Conservation (phyloP, 2,329 filamentous ascomycete genomes). For the Blastomyces parvus region DNA sequence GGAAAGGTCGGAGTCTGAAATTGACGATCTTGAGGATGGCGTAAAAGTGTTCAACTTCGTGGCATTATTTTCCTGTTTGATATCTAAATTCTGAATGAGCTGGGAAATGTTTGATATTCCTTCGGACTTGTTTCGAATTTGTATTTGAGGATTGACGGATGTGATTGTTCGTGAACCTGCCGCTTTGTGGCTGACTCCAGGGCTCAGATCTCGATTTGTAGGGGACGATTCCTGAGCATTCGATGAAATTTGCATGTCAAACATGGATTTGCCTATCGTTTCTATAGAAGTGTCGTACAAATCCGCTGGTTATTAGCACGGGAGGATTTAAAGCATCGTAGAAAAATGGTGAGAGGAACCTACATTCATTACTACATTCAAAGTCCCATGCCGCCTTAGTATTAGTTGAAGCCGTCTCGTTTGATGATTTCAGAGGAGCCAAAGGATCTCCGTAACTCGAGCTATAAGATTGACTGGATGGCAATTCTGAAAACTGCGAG, state of each 20-base stretch:
- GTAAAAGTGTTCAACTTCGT: not conserved
- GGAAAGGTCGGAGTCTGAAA: not conserved
- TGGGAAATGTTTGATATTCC: not conserved
- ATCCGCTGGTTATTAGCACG: conserved; percentile 5
- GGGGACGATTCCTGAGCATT: not conserved
- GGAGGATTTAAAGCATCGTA: not conserved
- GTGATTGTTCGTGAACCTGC: not conserved
- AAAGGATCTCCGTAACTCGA: not conserved
- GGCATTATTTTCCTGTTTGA: not conserved
- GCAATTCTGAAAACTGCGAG: not conserved
- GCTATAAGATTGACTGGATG: conserved; percentile 1
- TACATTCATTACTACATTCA: conserved; percentile 12
- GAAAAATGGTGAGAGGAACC: not conserved
- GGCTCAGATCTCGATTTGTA: not conserved
- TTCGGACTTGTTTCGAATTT: not conserved
- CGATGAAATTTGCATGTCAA: not conserved
- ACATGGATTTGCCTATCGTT: not conserved
- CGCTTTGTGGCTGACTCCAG: not conserved
- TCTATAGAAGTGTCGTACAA: not conserved
- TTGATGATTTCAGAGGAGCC: not conserved
- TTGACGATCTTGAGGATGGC: not conserved
- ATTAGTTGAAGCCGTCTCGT: conserved; percentile 7
- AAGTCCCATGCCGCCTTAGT: conserved; percentile 11
- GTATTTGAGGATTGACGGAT: not conserved
- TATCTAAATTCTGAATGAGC: not conserved